These are phyloP conservation scores for Beta lomatogona DNA, from an alignment of 179 eudicot genomes.

Conservation along the genomic window DNA sequence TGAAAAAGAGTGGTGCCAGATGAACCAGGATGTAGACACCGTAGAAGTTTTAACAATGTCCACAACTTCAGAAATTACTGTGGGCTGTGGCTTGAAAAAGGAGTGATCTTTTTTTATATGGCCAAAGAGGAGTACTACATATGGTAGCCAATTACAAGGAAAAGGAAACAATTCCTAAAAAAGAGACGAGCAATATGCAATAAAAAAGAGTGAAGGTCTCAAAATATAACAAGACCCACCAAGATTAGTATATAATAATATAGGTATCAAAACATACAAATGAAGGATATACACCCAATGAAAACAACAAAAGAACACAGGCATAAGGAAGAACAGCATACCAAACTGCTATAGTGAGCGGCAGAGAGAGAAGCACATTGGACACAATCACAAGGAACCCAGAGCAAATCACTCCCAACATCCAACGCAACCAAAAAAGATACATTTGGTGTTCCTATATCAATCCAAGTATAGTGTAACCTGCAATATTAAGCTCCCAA, in stretches of 20 bases:
- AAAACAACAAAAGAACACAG: neutral
- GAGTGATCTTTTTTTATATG: too few relatives aligned
- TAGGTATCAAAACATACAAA: neutral
- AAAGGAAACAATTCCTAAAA: neutral
- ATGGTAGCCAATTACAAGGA: neutral
- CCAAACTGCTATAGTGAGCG: constrained; percentile 62
- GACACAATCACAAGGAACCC: constrained; percentile 94
- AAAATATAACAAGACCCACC: too few relatives aligned
- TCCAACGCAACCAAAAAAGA: constrained; percentile 90
- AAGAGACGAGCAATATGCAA: neutral
- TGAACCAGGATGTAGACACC: neutral
- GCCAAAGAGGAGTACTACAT: neutral
- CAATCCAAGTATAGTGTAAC: constrained; percentile 91
- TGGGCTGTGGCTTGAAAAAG: neutral
- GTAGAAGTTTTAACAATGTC: neutral
- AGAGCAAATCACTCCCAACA: constrained; percentile 81
- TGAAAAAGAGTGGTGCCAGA: neutral
- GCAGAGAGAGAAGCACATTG: constrained; percentile 88
- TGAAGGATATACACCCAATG: neutral
- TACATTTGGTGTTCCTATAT: constrained; percentile 77
- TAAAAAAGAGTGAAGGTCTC: neutral
- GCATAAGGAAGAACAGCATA: constrained; percentile 36
- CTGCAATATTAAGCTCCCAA: constrained; percentile 36
- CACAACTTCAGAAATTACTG: neutral
- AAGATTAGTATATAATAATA: neutral